phyloP scores from a whole-genome alignment of 2,329 filamentous ascomycete genomes.

The Cladosporium cucumerinum region DNA sequence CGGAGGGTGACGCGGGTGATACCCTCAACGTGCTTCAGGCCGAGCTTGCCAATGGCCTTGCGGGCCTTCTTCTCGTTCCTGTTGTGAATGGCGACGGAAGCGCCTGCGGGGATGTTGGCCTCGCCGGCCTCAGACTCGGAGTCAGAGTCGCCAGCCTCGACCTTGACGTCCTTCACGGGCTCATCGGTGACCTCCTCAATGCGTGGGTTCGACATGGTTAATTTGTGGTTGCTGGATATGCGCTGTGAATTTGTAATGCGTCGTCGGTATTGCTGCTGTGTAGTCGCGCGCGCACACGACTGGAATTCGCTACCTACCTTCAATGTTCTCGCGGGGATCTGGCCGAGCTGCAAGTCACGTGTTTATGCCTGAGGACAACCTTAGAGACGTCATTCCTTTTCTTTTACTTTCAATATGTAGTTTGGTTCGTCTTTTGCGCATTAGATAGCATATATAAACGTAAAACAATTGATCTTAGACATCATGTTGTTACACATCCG shows the following conservation, averaged over 20 bases:
- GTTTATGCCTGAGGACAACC: not conserved
- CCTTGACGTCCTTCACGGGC: slow-evolving; percentile 60
- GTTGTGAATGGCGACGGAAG: slow-evolving; percentile 88
- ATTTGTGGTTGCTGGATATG: not conserved
- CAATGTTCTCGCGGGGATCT: not conserved
- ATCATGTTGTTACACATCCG: too few species aligned
- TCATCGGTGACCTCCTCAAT: slow-evolving; percentile 96
- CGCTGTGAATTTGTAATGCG: not conserved
- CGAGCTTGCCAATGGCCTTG: slow-evolving; percentile 98
- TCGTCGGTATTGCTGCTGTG: not conserved
- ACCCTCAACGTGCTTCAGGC: slow-evolving; percentile 90
- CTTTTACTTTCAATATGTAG: too few species aligned
- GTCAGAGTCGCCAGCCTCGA: slow-evolving; percentile 67
- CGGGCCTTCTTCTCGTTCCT: slow-evolving; percentile 99
- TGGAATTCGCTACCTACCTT: not conserved
- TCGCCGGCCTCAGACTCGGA: slow-evolving; percentile 68
- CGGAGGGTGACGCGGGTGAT: slow-evolving; percentile 98
- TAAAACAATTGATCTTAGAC: too few species aligned
- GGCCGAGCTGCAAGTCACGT: not conserved
- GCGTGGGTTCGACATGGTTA: slow-evolving; percentile 87
- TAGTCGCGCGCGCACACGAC: not conserved
- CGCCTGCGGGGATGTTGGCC: slow-evolving; percentile 73
- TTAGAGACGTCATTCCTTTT: not conserved
- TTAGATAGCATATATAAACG: too few species aligned
- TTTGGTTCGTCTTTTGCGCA: too few species aligned